Conservation (phyloP, 306 rosid species). For the Hylodesmum podocarpum region DNA sequence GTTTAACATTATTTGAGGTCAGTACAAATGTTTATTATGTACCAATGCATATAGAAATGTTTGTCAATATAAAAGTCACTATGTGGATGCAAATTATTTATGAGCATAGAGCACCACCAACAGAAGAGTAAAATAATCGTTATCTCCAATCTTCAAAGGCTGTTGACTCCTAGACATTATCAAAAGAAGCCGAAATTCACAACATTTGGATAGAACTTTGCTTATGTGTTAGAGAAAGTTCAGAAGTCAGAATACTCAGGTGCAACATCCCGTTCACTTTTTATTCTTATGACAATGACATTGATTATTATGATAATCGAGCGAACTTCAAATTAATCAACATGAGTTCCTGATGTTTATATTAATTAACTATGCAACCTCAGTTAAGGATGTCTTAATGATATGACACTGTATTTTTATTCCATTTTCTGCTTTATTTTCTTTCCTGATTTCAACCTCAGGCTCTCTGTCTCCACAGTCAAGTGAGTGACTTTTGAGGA, state of each 20-base stretch:
- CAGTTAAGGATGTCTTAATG: not conserved
- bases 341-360: not conserved
- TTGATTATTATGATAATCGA: not conserved
- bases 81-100: not conserved
- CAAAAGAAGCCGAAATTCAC: not conserved
- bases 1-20: not conserved
- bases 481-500: not conserved
- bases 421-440: not conserved
- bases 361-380: not conserved
- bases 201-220: not conserved
- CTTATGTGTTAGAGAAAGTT: not conserved
- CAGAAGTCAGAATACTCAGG: not conserved
- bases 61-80: not conserved
- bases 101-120: not conserved
- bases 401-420: not conserved
- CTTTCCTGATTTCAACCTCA: not conserved
- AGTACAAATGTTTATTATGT: not conserved
- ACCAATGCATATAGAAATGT: not conserved
- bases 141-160: slow-evolving; percentile 8
- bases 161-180: not conserved
- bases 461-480: not conserved
- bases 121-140: not conserved
- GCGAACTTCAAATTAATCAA: not conserved
- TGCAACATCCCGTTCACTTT: not conserved
- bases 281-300: not conserved